Base-by-base conservation (phyloP, 176 grass and related monocot species). In the Pontederia paniculata region DNA sequence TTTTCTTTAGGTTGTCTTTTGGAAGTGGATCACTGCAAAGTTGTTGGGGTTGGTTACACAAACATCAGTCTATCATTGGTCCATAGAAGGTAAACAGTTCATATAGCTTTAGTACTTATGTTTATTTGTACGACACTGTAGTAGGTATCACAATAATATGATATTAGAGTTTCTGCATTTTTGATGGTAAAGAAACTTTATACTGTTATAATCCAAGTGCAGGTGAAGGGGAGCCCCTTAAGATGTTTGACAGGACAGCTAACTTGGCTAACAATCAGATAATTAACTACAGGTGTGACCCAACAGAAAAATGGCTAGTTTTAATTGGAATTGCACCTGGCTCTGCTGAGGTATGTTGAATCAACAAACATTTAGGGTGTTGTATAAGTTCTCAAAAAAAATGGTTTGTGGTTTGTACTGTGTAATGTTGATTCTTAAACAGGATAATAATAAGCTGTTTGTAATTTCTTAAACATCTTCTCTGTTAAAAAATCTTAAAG, bases 11-110 rank as follows among this genome's bases (percentile, higher is more conserved):
- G 90, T 96, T 52, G 85, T 84, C n/a, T 96, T 96, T 57, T 96
- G 90, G 90, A 96, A 96, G 78, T 96, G 90, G 90, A 86, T 96
- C 57, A 84, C 82, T 48, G 85, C 85, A 28, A 89, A 84, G 52
- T 53, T 84, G 73, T 48, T 89, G 73, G 85, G 85, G 49, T 52
- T 89, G 23, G 80, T 80, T 50, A 89, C 85, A 71, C 85, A 89
- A 71, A 60, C 73, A n/a, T 76, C 85, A 2, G 90, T 96, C 49
- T 96, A 96, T 75, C 90, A 96, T 65, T 96, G 90, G 85, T 89
- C 90, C 20, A 87, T 89, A 67, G 90, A 96, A 83, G 90, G 90
- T 73, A 55, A 76, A 18, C 57, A 8, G 20, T 57, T 52, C 5
- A 45, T 17, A 37, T 77, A 5, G 19, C 19, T 50, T 48, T 23